Evolutionary conservation across 2,329 filamentous ascomycete genomes (phyloP).

Genomic region (Pyrenophora tritici-repentis): DNA sequence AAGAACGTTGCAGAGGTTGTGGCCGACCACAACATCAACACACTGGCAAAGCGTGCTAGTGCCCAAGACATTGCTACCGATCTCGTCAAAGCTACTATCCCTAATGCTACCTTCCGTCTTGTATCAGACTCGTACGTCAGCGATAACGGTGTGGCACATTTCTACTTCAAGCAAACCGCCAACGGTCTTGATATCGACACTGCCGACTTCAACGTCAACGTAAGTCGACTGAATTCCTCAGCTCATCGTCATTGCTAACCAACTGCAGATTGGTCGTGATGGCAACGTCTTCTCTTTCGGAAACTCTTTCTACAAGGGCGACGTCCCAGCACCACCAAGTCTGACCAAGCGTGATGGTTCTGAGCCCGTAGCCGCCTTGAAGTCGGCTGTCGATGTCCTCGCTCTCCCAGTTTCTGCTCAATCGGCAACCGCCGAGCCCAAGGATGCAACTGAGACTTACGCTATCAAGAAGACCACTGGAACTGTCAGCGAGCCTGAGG

Average conservation of each 20-base stretch:
- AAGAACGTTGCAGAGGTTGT: constrained; percentile 29
- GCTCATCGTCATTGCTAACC: not conserved
- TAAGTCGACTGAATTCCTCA: constrained; percentile 41
- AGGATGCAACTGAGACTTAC: constrained; percentile 46
- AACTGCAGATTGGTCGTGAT: constrained; percentile 54
- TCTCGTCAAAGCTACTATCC: constrained; percentile 41
- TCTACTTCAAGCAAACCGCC: constrained; percentile 64
- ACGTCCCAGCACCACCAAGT: constrained; percentile 46
- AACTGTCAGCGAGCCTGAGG: constrained; percentile 58
- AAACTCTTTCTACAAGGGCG: constrained; percentile 55
- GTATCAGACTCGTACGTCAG: constrained; percentile 60
- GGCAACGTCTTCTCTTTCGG: constrained; percentile 64
- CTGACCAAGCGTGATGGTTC: constrained; percentile 51
- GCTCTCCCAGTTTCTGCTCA: constrained; percentile 51
- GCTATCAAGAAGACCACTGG: constrained; percentile 57
- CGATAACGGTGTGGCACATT: constrained; percentile 61
- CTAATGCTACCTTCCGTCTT: constrained; percentile 55
- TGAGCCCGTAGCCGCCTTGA: constrained; percentile 53
- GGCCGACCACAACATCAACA: constrained; percentile 24
- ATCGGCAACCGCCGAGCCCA: constrained; percentile 48
- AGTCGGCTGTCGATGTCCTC: constrained; percentile 48
- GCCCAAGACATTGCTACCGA: constrained; percentile 40
- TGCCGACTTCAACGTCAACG: constrained; percentile 65
- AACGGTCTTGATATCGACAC: constrained; percentile 66
- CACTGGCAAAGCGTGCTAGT: constrained; percentile 29